These are phyloP conservation scores for Marasmius oreades DNA, from an alignment of 1,284 basidiomycete species.

Conservation along the genomic window DNA sequence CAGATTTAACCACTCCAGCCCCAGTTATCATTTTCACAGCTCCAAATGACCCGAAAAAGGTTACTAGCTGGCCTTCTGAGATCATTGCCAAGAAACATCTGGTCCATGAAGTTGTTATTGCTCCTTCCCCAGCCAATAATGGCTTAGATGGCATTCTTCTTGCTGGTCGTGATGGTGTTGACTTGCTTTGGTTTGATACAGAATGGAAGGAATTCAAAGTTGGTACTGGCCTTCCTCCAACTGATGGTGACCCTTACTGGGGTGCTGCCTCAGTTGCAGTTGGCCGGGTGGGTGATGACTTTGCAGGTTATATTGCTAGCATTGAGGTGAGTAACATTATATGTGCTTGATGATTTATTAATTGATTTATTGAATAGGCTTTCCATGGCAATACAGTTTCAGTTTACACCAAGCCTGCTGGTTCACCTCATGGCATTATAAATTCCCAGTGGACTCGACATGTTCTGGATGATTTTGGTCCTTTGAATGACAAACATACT, in stretches of 20 bases:
- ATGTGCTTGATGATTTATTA: constrained; percentile 3
- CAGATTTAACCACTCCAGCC: constrained; percentile 22
- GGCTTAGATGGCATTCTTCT: constrained; percentile 24
- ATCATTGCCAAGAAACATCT: constrained; percentile 18
- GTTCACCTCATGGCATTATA: constrained; percentile 17
- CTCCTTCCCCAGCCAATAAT: constrained; percentile 17
- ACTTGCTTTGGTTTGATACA: constrained; percentile 22
- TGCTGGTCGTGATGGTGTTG: constrained; percentile 26
- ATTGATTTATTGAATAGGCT: constrained; percentile 14
- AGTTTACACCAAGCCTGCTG: constrained; percentile 22
- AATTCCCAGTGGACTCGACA: constrained; percentile 23
- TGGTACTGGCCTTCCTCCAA: constrained; percentile 20
- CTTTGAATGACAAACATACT: constrained; percentile 20
- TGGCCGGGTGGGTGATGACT: constrained; percentile 21
- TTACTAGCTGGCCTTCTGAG: constrained; percentile 15
- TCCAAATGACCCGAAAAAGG: constrained; percentile 14
- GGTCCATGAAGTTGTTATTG: constrained; percentile 24
- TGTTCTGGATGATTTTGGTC: constrained; percentile 25
- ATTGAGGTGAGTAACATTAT: constrained; percentile 17
- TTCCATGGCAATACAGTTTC: constrained; percentile 29
- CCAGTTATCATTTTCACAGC: constrained; percentile 27
- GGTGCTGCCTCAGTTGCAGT: constrained; percentile 25
- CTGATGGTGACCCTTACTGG: constrained; percentile 19
- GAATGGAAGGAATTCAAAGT: constrained; percentile 17
- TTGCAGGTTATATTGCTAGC: constrained; percentile 26